These are phyloP conservation scores for Spiromastix sp. DNA, from an alignment of 2,329 filamentous ascomycete genomes.

Conservation along the genomic window DNA sequence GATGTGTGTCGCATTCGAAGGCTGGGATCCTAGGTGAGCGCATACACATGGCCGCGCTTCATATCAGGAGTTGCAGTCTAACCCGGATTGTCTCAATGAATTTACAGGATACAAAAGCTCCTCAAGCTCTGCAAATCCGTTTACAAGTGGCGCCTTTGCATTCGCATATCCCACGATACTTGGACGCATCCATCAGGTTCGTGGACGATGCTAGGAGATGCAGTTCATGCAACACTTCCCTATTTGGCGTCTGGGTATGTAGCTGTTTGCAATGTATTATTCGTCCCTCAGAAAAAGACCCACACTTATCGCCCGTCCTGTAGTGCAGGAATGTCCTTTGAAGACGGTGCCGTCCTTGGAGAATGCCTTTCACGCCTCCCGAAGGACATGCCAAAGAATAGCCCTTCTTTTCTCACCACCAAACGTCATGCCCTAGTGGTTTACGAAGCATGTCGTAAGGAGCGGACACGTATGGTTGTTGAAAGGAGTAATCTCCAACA, in stretches of 20 bases:
- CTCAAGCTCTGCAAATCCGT: slow-evolving; percentile 48
- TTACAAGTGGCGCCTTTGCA: slow-evolving; percentile 52
- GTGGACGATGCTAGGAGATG: slow-evolving; percentile 53
- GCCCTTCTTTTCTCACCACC: slow-evolving; percentile 19
- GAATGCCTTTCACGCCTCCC: slow-evolving; percentile 42
- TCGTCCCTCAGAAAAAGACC: slow-evolving; percentile 6
- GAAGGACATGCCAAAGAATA: slow-evolving; percentile 24
- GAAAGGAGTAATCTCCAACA: slow-evolving; percentile 51
- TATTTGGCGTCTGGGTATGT: slow-evolving; percentile 41
- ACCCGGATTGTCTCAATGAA: not conserved
- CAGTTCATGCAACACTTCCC: slow-evolving; percentile 54
- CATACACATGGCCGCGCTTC: not conserved
- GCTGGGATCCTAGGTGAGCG: slow-evolving; percentile 49
- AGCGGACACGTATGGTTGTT: slow-evolving; percentile 51
- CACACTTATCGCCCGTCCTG: slow-evolving; percentile 4
- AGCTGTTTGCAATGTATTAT: too few species aligned
- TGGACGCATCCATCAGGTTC: slow-evolving; percentile 49
- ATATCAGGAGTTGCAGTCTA: slow-evolving; percentile 10
- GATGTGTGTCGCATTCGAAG: slow-evolving; percentile 43
- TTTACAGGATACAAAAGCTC: slow-evolving; percentile 40
- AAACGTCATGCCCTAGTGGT: slow-evolving; percentile 25
- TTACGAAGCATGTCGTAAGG: slow-evolving; percentile 49
- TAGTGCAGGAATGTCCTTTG: slow-evolving; percentile 50
- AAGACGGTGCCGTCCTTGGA: slow-evolving; percentile 49
- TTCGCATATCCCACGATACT: slow-evolving; percentile 42